Base-by-base conservation (phyloP, 495 filamentous ascomycete species). In the Xylaria curta region DNA sequence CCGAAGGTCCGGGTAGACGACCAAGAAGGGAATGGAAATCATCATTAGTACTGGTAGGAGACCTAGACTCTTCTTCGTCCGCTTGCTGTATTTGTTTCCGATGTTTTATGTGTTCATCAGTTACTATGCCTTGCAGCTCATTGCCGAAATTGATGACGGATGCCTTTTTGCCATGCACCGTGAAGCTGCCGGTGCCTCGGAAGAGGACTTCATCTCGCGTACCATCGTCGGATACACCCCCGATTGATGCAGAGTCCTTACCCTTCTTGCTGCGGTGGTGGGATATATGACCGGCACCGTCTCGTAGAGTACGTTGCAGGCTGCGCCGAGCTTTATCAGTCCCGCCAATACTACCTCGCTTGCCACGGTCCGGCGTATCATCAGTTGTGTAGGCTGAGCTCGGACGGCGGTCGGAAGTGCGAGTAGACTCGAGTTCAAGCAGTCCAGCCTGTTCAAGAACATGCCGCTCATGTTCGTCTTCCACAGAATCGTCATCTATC, bases 111-210 rank as follows among this genome's bases (percentile, higher is more conserved):
- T 91, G 89, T 74, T 97, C 94, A 72, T 97, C 94, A 1, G 90
- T 85, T 3, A 91, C 88, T 81, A 96, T 91, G 74, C 87, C 91
- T 76, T 96, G 76, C 86, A 97, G 92, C 74, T 98, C 97, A 47
- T 90, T 91, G 9, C 95, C 95, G 80, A 99, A 97, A 36, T 93
- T 97, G 71, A 99, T 91, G 62, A 99, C 92, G 0, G 94, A 97
- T 3, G 96, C 96, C 80, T 99, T 98, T 84, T 99, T 99, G 67
- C 96, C 96, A 77, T 99, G 96, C 5, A 99, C 91, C 6, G 94
- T 97, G 78, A 99, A 98, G 74, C 92, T 97, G 13, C 94, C 93
- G 13, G 91, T 89, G 33, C 91, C 92, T 21, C 96, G 88, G 17
- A 91, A 81, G 10, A 99, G 86, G 12, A 90, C 88, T 79, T 95